These are phyloP conservation scores for Fusarium sp. DNA, from an alignment of 2,329 filamentous ascomycete species.

Conservation along the genomic window DNA sequence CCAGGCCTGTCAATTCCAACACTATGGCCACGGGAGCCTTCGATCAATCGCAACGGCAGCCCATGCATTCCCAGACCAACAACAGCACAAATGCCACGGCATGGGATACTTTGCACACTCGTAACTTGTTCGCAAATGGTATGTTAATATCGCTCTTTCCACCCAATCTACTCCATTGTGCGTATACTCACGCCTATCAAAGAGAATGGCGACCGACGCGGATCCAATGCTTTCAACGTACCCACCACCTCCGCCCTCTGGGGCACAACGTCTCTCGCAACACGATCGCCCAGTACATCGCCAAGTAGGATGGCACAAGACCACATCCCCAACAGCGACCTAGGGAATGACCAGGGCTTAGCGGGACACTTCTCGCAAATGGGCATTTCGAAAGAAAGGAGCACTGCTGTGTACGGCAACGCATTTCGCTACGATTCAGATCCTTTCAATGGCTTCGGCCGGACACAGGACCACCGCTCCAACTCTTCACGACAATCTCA, in stretches of 20 bases:
- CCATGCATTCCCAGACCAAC: conserved; percentile 46
- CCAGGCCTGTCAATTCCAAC: conserved; percentile 50
- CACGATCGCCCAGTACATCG: conserved; percentile 63
- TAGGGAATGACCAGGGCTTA: conserved; percentile 55
- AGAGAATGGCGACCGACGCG: conserved; percentile 56
- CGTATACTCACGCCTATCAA: conserved; percentile 22
- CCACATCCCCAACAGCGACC: conserved; percentile 53
- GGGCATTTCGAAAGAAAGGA: conserved; percentile 34
- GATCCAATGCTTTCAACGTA: conserved; percentile 74
- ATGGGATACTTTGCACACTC: conserved; percentile 14
- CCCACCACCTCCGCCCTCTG: conserved; percentile 72
- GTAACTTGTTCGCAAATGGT: conserved; percentile 59
- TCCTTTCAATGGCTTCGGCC: conserved; percentile 37
- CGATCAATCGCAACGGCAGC: conserved; percentile 43
- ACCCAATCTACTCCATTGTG: background rate
- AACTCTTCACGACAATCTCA: conserved; percentile 65
- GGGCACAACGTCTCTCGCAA: conserved; percentile 58
- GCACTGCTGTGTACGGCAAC: conserved; percentile 34
- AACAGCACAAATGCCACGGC: background rate
- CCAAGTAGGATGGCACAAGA: conserved; percentile 65
- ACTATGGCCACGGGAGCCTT: conserved; percentile 47
- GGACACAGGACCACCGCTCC: conserved; percentile 63
- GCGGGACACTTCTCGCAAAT: conserved; percentile 46
- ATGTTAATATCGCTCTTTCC: conserved; percentile 31
- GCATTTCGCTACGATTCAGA: conserved; percentile 40